Evolutionary conservation across 1,139 yeast species (phyloP).

Genomic region (Candida smagusa): DNA sequence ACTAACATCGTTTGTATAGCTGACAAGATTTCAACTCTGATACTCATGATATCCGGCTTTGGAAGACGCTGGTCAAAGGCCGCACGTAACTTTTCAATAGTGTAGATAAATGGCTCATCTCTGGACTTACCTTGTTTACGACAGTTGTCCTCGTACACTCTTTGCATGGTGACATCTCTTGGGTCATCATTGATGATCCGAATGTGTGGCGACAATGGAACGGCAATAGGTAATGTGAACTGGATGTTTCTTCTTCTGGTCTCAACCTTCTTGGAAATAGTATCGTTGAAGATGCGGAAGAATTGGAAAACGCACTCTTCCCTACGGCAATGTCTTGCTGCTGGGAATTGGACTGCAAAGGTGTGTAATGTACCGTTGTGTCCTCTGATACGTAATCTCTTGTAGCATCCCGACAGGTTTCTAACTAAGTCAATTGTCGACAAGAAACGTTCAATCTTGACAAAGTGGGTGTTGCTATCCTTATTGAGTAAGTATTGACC

Average conservation of each 20-base stretch:
- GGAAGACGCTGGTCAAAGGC: constrained; percentile 93
- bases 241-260: constrained; percentile 81
- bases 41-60: constrained; percentile 85
- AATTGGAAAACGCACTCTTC: constrained; percentile 93
- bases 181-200: constrained; percentile 85
- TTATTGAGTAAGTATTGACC: constrained; percentile 88
- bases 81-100: constrained; percentile 82
- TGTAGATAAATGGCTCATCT: constrained; percentile 87
- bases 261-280: constrained; percentile 77
- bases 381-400: constrained; percentile 86
- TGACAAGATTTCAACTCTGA: constrained; percentile 84
- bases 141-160: constrained; percentile 86
- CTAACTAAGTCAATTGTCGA: constrained; percentile 87
- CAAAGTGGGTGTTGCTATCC: constrained; percentile 82
- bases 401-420: constrained; percentile 90
- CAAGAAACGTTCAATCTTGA: constrained; percentile 88
- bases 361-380: constrained; percentile 90
- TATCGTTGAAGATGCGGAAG: constrained; percentile 82
- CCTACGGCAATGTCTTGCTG: constrained; percentile 95
- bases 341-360: constrained; percentile 96
- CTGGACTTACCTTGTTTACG: constrained; percentile 68
- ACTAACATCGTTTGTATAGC: constrained; percentile 86
- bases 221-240: constrained; percentile 87
- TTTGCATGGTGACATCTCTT: constrained; percentile 75
- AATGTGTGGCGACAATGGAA: constrained; percentile 93